phyloP scores from a whole-genome alignment of 345 rosid genomes.

The Microcos paniculata region DNA sequence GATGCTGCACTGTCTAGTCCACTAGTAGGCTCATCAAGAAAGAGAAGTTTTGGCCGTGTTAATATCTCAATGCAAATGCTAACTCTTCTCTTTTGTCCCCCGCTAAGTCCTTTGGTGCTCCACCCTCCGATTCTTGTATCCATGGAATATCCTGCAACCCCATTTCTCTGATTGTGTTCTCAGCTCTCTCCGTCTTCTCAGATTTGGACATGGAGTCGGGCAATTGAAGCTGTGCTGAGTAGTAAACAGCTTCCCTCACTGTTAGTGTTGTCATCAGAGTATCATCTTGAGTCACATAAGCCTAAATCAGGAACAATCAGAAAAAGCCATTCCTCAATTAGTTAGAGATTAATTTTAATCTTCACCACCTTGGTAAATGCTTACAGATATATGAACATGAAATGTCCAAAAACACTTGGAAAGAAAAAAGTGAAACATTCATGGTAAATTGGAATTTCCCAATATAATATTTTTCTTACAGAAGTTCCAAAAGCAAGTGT shows the following conservation, averaged over 20 bases:
- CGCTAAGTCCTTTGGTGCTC: constrained; percentile 45
- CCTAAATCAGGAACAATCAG: constrained; percentile 15
- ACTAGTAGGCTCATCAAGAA: constrained; percentile 55
- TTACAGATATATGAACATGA: not conserved
- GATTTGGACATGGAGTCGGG: constrained; percentile 41
- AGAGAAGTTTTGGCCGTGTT: constrained; percentile 44
- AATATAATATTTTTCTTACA: constrained; percentile 21
- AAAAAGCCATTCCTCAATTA: not conserved
- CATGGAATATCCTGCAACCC: constrained; percentile 39
- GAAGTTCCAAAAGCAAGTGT: constrained; percentile 53
- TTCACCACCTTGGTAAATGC: not conserved
- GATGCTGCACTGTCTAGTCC: constrained; percentile 59
- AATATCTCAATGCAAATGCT: constrained; percentile 60
- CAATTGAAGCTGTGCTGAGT: constrained; percentile 56
- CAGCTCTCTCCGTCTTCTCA: constrained; percentile 48
- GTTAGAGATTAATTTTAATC: not conserved
- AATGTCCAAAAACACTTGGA: no score
- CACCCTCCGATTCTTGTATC: constrained; percentile 58
- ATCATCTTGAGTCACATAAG: constrained; percentile 56
- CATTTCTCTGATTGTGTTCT: constrained; percentile 51
- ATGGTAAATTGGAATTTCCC: not conserved
- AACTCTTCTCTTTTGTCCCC: constrained; percentile 56
- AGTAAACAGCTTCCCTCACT: constrained; percentile 45
- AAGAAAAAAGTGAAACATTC: no score
- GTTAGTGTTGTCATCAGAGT: constrained; percentile 39